phyloP scores from a whole-genome alignment of 2,329 filamentous ascomycete species.

The Penicillium brevicompactum region DNA sequence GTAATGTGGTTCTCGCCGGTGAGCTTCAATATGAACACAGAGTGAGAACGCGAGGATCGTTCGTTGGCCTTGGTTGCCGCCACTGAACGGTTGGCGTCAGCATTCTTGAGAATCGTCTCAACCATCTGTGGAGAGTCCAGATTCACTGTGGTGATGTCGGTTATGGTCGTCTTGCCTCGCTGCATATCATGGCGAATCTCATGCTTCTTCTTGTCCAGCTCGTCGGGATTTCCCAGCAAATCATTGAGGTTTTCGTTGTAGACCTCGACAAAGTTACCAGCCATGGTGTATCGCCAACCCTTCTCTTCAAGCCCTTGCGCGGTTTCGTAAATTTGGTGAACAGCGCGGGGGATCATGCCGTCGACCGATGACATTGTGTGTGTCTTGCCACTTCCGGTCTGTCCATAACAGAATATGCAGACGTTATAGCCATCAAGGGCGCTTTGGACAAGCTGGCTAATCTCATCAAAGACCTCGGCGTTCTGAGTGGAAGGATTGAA shows the following conservation, averaged over 20 bases:
- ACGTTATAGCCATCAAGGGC: conserved; percentile 98
- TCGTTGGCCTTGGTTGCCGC: conserved; percentile 98
- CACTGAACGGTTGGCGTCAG: conserved; percentile 83
- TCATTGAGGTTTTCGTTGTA: conserved; percentile 98
- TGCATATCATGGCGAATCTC: conserved; percentile 85
- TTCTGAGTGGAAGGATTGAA: conserved; percentile 80
- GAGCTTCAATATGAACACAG: conserved; percentile 84
- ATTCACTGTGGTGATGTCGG: conserved; percentile 74
- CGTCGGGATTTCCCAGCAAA: conserved; percentile 71
- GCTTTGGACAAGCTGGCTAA: conserved; percentile 93
- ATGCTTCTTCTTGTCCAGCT: conserved; percentile 77
- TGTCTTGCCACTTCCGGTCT: conserved; percentile 96
- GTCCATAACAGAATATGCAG: conserved; percentile 97
- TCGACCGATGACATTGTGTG: conserved; percentile 90
- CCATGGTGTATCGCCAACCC: conserved; percentile 92
- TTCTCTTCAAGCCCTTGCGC: conserved; percentile 82
- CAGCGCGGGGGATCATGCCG: conserved; percentile 93
- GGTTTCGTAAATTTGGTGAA: conserved; percentile 89
- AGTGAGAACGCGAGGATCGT: conserved; percentile 90
- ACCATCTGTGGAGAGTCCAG: conserved; percentile 81
- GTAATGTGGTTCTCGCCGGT: conserved; percentile 70
- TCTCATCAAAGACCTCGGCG: conserved; percentile 88
- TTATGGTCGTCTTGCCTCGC: conserved; percentile 78
- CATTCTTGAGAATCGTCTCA: conserved; percentile 75
- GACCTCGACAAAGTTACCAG: conserved; percentile 93